Base-by-base conservation (phyloP, 2,329 filamentous ascomycete species). In the Fusarium buxicola region DNA sequence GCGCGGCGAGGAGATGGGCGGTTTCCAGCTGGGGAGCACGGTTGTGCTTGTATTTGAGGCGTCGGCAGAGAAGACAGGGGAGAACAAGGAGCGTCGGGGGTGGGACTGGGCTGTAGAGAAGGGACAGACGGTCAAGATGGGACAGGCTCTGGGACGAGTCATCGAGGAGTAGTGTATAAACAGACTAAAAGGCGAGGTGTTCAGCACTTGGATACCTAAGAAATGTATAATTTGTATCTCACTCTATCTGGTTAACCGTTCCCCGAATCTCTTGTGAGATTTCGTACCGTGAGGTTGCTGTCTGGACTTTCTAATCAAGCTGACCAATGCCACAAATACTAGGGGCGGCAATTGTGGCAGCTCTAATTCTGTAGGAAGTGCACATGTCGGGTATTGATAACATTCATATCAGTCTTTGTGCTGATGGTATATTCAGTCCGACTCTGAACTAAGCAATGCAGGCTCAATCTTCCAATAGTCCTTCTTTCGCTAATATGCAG, bases 11-110 rank as follows among this genome's bases (percentile, higher is more conserved):
- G 95, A 99, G 77, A 98, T 99, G 93, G 95, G 95, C 51, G 96
- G 95, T 0, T 99, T 99, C 79, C 92, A 96, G 80, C 83, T 99
- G 4, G 95, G 95, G 16, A 97, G 92, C 75, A 97, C 94, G 1
- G 89, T 99, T 66, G 95, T 99, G 34, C 82, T 99, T 48, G 93
- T 99, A 1, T 99, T 99, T 73, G 96, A 99, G 78, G 95, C 95
- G 11, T 95, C 95, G 1, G 65, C 87, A 2, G 88, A 85, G 75
- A 82, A 81, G 54, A 78, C 77, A 8, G 80, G 80, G 28, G 82
- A 80, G 16, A 82, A 81, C 1, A 80, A 83, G 47, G 79, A 84
- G 50, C 86, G 82, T 55, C 86, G 84, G 12, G 93, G 93, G 0
- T 98, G 92, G 86, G 86, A 83, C 60, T 99, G 95, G 94, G 84